Conservation (phyloP, 441 rosid genomes). For the Viola pubescens region DNA sequence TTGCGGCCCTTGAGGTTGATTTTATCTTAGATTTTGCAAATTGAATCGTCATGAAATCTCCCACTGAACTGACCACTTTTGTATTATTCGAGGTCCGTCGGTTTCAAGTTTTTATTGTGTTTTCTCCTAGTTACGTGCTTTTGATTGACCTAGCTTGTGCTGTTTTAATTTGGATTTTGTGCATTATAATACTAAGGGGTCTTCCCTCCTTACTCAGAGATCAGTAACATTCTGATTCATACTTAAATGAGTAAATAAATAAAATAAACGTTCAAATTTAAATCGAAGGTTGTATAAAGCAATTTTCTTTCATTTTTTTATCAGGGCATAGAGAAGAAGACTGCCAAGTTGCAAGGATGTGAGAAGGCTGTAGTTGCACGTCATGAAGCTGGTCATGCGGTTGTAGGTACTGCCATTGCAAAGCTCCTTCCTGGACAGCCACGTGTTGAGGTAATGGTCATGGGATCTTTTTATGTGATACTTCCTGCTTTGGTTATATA, state of each 20-base stretch:
- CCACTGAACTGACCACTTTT: neutral
- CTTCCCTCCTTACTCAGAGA: neutral
- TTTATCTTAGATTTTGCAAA: no score
- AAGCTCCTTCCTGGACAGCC: constrained; percentile 86
- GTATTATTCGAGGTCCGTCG: neutral
- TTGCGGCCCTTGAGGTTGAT: no score
- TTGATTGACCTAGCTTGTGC: constrained; percentile 3
- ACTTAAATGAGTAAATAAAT: neutral
- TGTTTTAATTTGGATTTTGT: neutral
- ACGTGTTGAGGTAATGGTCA: constrained; percentile 72
- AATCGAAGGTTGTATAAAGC: constrained; percentile 4
- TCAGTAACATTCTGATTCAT: neutral
- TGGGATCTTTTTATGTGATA: no score
- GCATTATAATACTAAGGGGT: neutral
- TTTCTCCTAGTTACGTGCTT: neutral
- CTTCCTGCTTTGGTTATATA: no score
- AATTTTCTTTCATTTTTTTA: neutral
- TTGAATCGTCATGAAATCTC: neutral
- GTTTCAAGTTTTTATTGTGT: neutral
- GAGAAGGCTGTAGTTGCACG: constrained; percentile 97
- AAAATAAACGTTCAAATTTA: neutral
- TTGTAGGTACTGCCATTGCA: constrained; percentile 96
- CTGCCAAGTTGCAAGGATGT: constrained; percentile 72
- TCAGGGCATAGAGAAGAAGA: constrained; percentile 98
- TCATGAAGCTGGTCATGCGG: constrained; percentile 99